These are phyloP conservation scores for Trematosphaeria pertusa DNA, from an alignment of 2,329 filamentous ascomycete species.

Conservation along the genomic window DNA sequence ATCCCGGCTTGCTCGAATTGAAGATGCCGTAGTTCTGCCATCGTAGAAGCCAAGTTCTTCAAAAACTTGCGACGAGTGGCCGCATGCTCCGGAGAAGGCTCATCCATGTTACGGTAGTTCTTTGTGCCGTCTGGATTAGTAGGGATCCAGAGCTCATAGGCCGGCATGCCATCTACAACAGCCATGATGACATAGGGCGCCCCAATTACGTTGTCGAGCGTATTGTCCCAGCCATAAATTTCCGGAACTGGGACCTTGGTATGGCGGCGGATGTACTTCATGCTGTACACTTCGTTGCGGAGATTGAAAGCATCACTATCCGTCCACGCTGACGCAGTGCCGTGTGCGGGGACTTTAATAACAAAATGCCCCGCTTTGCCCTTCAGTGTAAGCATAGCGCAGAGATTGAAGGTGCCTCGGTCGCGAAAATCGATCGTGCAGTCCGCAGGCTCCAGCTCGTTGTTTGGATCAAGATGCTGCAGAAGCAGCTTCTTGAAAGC, in stretches of 20 bases:
- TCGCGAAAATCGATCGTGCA: not conserved
- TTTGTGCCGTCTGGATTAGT: too few species aligned
- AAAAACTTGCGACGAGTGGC: conserved; percentile 13
- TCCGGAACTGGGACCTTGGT: conserved; percentile 12
- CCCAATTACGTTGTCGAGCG: conserved; percentile 16
- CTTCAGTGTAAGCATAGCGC: not conserved
- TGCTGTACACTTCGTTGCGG: conserved; percentile 1
- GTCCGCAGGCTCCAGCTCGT: not conserved
- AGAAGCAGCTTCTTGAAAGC: conserved; percentile 1
- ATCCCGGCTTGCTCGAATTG: conserved; percentile 19
- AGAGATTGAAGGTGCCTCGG: not conserved
- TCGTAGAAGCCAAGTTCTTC: conserved; percentile 7
- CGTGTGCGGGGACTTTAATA: not conserved
- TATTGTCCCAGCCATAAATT: conserved; percentile 15
- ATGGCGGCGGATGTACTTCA: conserved; percentile 5
- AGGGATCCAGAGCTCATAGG: too few species aligned
- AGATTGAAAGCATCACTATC: conserved; percentile 4
- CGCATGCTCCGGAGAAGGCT: not conserved
- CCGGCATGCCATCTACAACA: not conserved
- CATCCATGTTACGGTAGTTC: too few species aligned
- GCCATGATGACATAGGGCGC: conserved; percentile 21
- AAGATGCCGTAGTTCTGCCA: conserved; percentile 15
- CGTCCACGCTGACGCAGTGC: not conserved
- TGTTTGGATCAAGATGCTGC: not conserved
- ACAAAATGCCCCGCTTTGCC: not conserved